Evolutionary conservation across 495 filamentous ascomycete species (phyloP).

Genomic region (Penicillium ochrochloron): DNA sequence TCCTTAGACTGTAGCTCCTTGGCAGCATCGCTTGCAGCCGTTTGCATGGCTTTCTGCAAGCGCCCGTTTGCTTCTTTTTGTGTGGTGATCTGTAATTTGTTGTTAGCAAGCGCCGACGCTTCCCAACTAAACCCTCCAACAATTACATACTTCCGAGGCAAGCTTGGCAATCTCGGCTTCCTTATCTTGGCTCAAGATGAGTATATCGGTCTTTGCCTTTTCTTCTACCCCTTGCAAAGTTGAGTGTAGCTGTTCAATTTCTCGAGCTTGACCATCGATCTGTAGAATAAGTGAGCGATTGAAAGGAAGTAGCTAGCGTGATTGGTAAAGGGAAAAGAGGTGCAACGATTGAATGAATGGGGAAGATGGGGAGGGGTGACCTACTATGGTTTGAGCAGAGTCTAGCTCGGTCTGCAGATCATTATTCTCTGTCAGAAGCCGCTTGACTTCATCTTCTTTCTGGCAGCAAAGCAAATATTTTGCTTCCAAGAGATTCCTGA

Average conservation of each 20-base stretch:
- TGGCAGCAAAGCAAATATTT: constrained; percentile 18
- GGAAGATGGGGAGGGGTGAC: background rate
- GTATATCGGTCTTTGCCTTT: constrained; percentile 26
- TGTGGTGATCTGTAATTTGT: constrained; percentile 25
- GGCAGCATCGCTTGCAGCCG: constrained; percentile 26
- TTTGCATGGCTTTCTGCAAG: constrained; percentile 35
- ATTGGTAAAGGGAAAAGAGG: too few relatives aligned
- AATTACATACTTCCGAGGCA: constrained; percentile 31
- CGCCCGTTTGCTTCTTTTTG: constrained; percentile 32
- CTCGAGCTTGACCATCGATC: constrained; percentile 28
- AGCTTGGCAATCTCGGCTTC: constrained; percentile 25
- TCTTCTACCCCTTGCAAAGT: constrained; percentile 30
- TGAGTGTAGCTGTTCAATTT: constrained; percentile 29
- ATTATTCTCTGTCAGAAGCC: constrained; percentile 27
- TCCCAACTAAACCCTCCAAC: background rate
- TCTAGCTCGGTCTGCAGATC: constrained; percentile 26
- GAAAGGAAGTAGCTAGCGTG: background rate
- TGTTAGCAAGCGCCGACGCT: background rate
- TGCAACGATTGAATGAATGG: background rate
- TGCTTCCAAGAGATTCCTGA: constrained; percentile 27
- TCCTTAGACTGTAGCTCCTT: constrained; percentile 44
- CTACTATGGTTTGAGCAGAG: constrained; percentile 37
- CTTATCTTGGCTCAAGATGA: constrained; percentile 22
- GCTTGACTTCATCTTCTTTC: constrained; percentile 37
- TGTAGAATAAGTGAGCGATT: constrained; percentile 23